Evolutionary conservation across 2,329 filamentous ascomycete species (phyloP).

Genomic region (Penicillium nordicum): DNA sequence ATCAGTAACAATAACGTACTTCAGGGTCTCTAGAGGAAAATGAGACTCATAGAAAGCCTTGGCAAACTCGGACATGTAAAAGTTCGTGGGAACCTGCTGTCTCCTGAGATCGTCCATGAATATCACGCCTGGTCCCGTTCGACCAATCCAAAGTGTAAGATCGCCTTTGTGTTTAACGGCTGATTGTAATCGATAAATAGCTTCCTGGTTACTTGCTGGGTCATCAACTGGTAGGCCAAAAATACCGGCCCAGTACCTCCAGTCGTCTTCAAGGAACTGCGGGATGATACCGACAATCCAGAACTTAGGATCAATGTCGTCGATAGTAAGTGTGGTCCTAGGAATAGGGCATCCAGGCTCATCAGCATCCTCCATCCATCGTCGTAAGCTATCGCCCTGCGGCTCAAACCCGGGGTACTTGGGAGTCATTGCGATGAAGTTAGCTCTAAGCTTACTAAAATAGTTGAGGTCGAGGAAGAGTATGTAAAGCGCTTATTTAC

Average conservation of each 20-base stretch:
- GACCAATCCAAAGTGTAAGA: not conserved
- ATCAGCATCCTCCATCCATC: not conserved
- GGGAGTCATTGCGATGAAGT: not conserved
- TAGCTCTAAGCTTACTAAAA: not conserved
- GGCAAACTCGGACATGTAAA: constrained; percentile 2
- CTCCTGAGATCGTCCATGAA: not conserved
- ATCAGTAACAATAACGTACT: not conserved
- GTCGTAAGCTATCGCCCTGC: not conserved
- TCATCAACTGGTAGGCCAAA: not conserved
- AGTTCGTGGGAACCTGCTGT: not conserved
- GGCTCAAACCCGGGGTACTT: not conserved
- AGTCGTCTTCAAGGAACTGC: not conserved
- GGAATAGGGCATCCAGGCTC: not conserved
- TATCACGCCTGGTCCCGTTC: constrained; percentile 2
- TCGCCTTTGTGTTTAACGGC: not conserved
- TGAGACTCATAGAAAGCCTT: constrained; percentile 1
- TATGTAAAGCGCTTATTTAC: not conserved
- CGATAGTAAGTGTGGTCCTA: not conserved
- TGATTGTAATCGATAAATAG: not conserved
- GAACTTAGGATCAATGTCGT: not conserved
- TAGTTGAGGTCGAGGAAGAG: too few relatives aligned
- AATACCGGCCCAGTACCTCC: not conserved
- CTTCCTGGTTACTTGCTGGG: not conserved
- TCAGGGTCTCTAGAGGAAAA: not conserved
- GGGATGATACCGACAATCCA: not conserved